Evolutionary conservation across 805 yeast genomes (phyloP).

Genomic region (Wickerhamiella alocasiicola): DNA sequence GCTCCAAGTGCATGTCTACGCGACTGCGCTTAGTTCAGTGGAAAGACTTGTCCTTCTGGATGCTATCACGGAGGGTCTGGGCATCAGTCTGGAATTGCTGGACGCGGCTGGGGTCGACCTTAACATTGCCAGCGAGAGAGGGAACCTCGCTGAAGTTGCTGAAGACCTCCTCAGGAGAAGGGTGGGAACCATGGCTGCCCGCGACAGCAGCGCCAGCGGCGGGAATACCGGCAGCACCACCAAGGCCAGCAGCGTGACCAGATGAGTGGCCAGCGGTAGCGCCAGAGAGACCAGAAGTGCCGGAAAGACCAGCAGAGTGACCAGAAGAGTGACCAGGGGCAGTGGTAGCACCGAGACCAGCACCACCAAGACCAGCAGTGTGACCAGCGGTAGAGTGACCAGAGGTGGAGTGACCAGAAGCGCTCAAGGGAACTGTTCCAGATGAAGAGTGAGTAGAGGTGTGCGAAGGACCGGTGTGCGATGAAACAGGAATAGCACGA

Average conservation of each 20-base stretch:
- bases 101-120: constrained; percentile 20
- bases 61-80: constrained; percentile 11
- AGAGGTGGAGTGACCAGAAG: constrained; percentile 7
- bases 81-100: constrained; percentile 12
- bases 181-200: constrained; percentile 2
- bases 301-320: constrained; percentile 11
- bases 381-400: constrained; percentile 14
- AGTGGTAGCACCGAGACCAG: constrained; percentile 6
- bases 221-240: background rate
- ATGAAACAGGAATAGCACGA: too few relatives aligned
- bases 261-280: constrained; percentile 6
- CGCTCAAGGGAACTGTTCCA: background rate
- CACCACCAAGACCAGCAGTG: constrained; percentile 6
- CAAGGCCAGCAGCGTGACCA: background rate
- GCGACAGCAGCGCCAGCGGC: constrained; percentile 2
- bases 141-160: constrained; percentile 20
- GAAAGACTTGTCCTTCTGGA: constrained; percentile 13
- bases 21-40: too few relatives aligned
- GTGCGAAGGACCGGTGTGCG: constrained; percentile 3
- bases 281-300: constrained; percentile 10
- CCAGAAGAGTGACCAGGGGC: constrained; percentile 8
- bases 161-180: constrained; percentile 8
- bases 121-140: constrained; percentile 25
- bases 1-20: too few relatives aligned
- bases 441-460: constrained; percentile 2